These are phyloP conservation scores for Hibiscus tridactylites DNA, from an alignment of 345 rosid species.

Conservation along the genomic window DNA sequence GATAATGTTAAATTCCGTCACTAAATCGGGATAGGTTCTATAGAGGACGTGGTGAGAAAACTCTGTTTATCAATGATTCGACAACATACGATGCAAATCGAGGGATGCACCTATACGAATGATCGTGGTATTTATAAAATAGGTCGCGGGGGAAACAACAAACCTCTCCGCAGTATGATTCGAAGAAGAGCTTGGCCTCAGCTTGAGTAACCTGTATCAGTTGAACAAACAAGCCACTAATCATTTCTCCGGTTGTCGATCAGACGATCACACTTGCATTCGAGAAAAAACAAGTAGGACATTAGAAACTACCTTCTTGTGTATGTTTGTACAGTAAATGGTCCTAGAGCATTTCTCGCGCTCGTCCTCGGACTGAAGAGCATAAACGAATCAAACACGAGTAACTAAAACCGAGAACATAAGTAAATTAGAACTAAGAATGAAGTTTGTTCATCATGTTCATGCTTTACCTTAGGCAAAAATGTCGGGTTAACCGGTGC, in stretches of 20 bases:
- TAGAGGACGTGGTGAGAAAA: not conserved
- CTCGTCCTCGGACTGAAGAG: constrained; percentile 80
- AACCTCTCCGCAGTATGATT: constrained; percentile 86
- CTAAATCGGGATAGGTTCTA: no score
- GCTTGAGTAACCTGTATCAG: constrained; percentile 64
- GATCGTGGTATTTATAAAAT: not conserved
- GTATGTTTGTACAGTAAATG: constrained; percentile 91
- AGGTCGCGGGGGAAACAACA: constrained; percentile 10
- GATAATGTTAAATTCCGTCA: no score
- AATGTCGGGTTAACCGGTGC: constrained; percentile 98
- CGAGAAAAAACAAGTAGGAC: not conserved
- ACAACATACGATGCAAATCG: no score
- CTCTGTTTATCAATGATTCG: no score
- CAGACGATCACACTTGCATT: not conserved
- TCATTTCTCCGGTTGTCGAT: not conserved
- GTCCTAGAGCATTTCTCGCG: constrained; percentile 98
- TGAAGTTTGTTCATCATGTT: constrained; percentile 1
- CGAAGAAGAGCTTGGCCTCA: constrained; percentile 73
- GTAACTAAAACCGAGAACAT: not conserved
- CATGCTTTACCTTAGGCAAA: constrained; percentile 68
- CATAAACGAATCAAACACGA: constrained; percentile 7
- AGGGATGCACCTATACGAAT: no score
- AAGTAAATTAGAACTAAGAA: not conserved
- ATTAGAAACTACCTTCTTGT: constrained; percentile 56
- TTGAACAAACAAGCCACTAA: constrained; percentile 12